A percentile compares a stretch with the other conserved stretches of the same genome.
phyloP scores from a whole-genome alignment of 1,284 basidiomycete genomes.

The Microbotryum violaceum region DNA sequence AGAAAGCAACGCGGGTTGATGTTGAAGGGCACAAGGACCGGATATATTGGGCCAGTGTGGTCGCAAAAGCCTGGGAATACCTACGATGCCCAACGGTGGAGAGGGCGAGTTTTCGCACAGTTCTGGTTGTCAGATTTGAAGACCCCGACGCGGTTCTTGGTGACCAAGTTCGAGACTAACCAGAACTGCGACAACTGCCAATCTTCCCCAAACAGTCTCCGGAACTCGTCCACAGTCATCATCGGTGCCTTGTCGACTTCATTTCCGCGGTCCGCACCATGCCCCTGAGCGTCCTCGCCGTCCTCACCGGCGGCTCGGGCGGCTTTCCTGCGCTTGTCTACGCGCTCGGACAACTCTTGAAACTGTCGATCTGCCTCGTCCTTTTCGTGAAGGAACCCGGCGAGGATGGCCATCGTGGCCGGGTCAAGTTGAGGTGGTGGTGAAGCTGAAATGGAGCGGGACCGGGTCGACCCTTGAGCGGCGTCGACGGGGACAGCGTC shows the following conservation, averaged over 20 bases:
- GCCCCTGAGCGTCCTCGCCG: slow-evolving; percentile 27
- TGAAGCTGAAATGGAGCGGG: neutral
- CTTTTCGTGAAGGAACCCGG: slow-evolving; percentile 36
- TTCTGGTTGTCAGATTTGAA: neutral
- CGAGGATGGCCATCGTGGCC: slow-evolving; percentile 36
- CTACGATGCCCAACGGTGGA: slow-evolving; percentile 6
- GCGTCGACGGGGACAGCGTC: too few relatives aligned
- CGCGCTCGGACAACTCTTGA: slow-evolving; percentile 17
- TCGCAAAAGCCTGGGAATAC: slow-evolving; percentile 36
- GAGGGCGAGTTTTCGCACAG: neutral
- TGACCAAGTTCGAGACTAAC: slow-evolving; percentile 8
- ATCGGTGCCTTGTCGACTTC: slow-evolving; percentile 30
- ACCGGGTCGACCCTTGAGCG: too few relatives aligned
- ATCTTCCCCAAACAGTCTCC: slow-evolving; percentile 36
- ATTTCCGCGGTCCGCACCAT: slow-evolving; percentile 9
- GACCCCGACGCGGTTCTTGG: slow-evolving; percentile 9
- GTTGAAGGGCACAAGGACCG: slow-evolving; percentile 20
- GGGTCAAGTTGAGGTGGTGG: slow-evolving; percentile 35
- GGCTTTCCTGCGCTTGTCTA: slow-evolving; percentile 5
- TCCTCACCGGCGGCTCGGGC: slow-evolving; percentile 16
- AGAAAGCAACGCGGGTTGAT: slow-evolving; percentile 34
- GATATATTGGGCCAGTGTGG: slow-evolving; percentile 28
- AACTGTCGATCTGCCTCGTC: slow-evolving; percentile 35
- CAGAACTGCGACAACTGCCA: slow-evolving; percentile 31
- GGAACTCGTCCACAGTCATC: slow-evolving; percentile 34